phyloP scores from a whole-genome alignment of 495 filamentous ascomycete genomes.

The Talaromyces ruber region DNA sequence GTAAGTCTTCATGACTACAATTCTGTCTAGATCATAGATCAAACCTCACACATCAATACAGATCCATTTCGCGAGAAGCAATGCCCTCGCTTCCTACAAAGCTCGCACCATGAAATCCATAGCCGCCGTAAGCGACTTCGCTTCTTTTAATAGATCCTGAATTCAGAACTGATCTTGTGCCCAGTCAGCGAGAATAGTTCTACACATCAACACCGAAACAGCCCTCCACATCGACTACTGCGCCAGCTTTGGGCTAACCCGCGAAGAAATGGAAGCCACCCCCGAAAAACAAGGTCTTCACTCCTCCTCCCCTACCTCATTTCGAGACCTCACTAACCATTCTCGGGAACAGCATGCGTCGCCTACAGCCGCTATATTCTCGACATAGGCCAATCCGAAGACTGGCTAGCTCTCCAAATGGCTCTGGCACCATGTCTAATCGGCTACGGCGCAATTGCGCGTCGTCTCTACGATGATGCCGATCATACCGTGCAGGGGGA shows the following conservation, averaged over 20 bases:
- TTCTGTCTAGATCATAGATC: background rate
- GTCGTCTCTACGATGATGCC: conserved; percentile 48
- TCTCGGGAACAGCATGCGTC: conserved; percentile 26
- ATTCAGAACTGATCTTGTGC: background rate
- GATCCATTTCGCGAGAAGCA: conserved; percentile 81
- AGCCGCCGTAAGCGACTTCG: conserved; percentile 35
- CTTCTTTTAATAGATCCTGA: conserved; percentile 2
- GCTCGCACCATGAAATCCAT: conserved; percentile 65
- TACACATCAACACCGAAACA: conserved; percentile 72
- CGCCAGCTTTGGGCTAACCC: conserved; percentile 66
- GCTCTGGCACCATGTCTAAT: conserved; percentile 78
- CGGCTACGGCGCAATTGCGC: conserved; percentile 74
- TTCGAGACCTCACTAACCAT: conserved; percentile 42
- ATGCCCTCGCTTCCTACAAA: conserved; percentile 78
- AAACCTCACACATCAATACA: conserved; percentile 15
- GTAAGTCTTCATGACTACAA: conserved; percentile 32
- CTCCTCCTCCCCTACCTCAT: conserved; percentile 39
- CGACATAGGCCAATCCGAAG: conserved; percentile 78
- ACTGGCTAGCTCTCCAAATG: conserved; percentile 76
- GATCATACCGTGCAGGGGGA: conserved; percentile 32
- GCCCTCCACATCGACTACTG: conserved; percentile 75
- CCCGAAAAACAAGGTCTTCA: conserved; percentile 65
- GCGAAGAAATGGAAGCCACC: conserved; percentile 59
- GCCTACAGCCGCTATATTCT: conserved; percentile 66
- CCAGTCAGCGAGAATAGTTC: conserved; percentile 61